Conservation (phyloP, 1,284 basidiomycete species). For the Peniophora sp. region DNA sequence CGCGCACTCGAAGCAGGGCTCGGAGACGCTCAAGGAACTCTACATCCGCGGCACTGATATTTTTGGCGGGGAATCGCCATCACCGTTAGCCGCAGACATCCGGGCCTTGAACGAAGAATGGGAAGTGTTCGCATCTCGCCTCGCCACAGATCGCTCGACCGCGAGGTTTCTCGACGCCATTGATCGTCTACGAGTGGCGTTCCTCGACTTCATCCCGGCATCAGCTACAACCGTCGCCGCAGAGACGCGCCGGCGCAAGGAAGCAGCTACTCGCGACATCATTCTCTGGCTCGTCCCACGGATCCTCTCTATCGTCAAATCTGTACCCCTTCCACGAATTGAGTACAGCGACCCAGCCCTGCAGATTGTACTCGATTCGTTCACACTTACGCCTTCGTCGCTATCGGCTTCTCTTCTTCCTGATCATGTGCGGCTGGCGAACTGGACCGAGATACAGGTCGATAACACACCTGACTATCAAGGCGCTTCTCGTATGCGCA, state of each 20-base stretch:
- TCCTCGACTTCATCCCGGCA: constrained; percentile 13
- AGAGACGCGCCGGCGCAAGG: constrained; percentile 14
- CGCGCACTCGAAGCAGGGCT: constrained; percentile 24
- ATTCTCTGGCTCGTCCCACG: constrained; percentile 35
- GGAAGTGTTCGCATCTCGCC: constrained; percentile 22
- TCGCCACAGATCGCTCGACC: constrained; percentile 29
- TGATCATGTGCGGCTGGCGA: constrained; percentile 32
- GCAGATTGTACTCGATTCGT: constrained; percentile 30
- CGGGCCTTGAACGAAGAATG: constrained; percentile 22
- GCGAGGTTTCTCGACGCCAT: constrained; percentile 25
- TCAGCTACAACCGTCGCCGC: constrained; percentile 9
- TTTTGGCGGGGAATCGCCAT: constrained; percentile 16
- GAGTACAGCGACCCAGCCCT: constrained; percentile 25
- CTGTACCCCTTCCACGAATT: constrained; percentile 36
- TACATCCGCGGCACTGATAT: constrained; percentile 28
- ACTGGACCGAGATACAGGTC: constrained; percentile 33
- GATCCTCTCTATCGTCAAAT: constrained; percentile 24
- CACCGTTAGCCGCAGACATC: constrained; percentile 20
- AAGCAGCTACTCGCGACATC: constrained; percentile 19
- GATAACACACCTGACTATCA: constrained; percentile 11
- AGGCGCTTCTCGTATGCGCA: constrained; percentile 15
- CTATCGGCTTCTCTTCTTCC: constrained; percentile 27
- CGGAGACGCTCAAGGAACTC: constrained; percentile 22
- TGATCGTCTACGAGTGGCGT: constrained; percentile 19
- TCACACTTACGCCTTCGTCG: constrained; percentile 22